Evolutionary conservation across 371 early-diverging fungal species (phyloP), one percentile per base, ranked within the genome.

Genomic region (Mortierella sp.): DNA sequence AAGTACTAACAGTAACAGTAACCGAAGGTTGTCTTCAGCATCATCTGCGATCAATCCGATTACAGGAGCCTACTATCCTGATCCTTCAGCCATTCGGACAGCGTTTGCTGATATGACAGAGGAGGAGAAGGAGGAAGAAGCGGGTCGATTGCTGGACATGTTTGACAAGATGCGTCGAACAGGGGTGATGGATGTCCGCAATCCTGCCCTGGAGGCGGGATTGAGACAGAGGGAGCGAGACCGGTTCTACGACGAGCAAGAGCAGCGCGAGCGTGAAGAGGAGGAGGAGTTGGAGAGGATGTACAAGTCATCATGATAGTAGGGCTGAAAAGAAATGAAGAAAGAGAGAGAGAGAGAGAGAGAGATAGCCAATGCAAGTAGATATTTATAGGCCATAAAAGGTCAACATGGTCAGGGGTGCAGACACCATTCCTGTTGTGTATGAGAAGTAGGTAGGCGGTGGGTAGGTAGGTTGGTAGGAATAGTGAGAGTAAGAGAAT

Each of bases 81-180:
- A 89, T 21, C 76, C 83, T 29, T 88, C 86, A 65, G 83, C 85
- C 18, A 64, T 71, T 45, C 82, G 83, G 7, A 84, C 84, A 11
- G 87, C 85, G 25, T 76, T 91, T 61, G 86, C 86, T 6, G 87
- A 89, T 14, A 95, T 98, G 97, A 97, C 97, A 15, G 96, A 96
- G 29, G 98, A 96, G 80, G 98, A 98, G 75, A 96, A 96, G 81
- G 97, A 97, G 75, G 82, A 90, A 26, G 99, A 98, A 76, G 96
- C 97, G 2, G 96, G 97, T 80, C 86, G 89, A 29, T 70, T 98
- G 72, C 91, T 97, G 84, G 97, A 95, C 0, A 83, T 97, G 75
- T 95, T 98, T 86, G 97, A 98, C 68, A 85, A 95, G 74, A 82
- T 98, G 55, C 94, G 98, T 65, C 91, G 92, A 73, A 95, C 94